Conservation (phyloP, 352 stramenopile genomes). For the Globisporangium viniferum region DNA sequence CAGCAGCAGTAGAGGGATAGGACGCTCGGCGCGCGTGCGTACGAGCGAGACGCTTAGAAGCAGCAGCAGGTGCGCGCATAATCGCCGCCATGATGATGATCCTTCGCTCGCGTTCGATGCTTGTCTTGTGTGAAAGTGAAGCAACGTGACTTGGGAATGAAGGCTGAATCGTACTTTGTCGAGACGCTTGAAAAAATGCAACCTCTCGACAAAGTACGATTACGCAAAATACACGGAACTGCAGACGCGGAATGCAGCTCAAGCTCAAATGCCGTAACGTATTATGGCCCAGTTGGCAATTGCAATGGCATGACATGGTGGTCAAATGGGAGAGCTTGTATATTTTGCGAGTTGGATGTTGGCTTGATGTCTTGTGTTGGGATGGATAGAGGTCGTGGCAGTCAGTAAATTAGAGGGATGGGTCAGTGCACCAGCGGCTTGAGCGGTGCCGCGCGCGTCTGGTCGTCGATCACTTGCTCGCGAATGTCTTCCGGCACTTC, state of each 20-base stretch:
- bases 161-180: not conserved
- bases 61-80: not conserved
- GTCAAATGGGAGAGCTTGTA: not conserved
- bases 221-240: not conserved
- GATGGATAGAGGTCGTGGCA: not conserved
- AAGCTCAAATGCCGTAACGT: not conserved
- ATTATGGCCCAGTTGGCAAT: not conserved
- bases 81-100: slow-evolving; percentile 1
- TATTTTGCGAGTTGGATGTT: not conserved
- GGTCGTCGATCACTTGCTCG: slow-evolving; percentile 87
- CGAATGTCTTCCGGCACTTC: slow-evolving; percentile 85
- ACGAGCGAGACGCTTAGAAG: not conserved
- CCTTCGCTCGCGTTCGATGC: slow-evolving; percentile 6
- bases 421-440: slow-evolving; percentile 91
- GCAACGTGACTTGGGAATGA: not conserved
- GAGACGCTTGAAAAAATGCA: too few species aligned
- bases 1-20: not conserved
- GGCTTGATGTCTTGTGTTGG: not conserved
- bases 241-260: not conserved
- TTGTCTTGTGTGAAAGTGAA: not conserved
- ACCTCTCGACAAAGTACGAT: not conserved
- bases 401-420: slow-evolving; percentile 35
- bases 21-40: not conserved
- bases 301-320: not conserved
- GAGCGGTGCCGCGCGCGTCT: slow-evolving; percentile 82